Base-by-base conservation (phyloP, 148 eudicot genomes). In the Camellia lanceoleosa region DNA sequence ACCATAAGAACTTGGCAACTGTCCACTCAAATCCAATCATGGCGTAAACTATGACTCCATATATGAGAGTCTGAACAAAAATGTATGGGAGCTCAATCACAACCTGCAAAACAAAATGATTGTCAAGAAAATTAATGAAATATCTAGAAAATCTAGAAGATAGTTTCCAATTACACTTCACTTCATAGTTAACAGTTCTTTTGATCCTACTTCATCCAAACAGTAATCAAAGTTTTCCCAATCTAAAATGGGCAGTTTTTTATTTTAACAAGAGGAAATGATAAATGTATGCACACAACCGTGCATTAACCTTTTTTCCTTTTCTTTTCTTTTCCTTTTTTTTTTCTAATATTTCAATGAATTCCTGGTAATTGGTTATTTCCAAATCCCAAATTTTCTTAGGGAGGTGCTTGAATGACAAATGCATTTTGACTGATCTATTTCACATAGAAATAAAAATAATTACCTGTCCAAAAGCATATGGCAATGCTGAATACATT, bases 11-110 rank as follows among this genome's bases (percentile, higher is more conserved):
- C 82, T 91, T 91, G 66, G 84, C 73, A 30, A 62, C 77, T 7
- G 87, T 85, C 94, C 92, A 91, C 70, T 88, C 82, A 47, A 91
- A 91, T 42, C 89, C 87, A 78, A 91, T 89, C 94, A 91, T 89
- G 0, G 86, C 87, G 30, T 91, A 91, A 3, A 88, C 92, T 52
- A 85, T 81, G 54, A 67, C 75, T 69, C 92, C 91, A 42, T 91
- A 91, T 18, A 83, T 73, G 46, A 79, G 6, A 8, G 92, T 87
- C 82, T 91, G 94, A 71, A 78, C 42, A 63, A 91, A 81, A 63
- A 86, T 75, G 79, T 91, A 87, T 7, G 94, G 94, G 62, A 91
- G 84, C 84, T 91, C 94, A 80, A 91, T 89, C 76, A 83, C 19
- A 75, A 86, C 87, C 92, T 91, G 90, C 79, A 82, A 9, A 75